Conservation (phyloP, 768 basidiomycete species). For the Tephrocybe rancida region DNA sequence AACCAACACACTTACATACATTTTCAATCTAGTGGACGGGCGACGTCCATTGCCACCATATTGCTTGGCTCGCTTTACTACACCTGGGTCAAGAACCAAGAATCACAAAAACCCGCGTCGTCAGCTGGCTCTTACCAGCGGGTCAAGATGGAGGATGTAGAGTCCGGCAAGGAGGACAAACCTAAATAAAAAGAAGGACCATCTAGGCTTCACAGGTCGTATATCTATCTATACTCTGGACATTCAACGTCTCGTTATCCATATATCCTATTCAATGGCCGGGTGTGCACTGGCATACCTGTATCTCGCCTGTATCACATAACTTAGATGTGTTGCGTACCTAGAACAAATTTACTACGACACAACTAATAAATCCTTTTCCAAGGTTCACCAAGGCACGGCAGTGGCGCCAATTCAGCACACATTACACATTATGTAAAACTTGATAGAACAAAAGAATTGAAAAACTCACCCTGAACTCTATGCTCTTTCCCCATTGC, state of each 20-base stretch:
- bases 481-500: too few species aligned
- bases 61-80: slow-evolving; percentile 83
- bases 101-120: slow-evolving; percentile 44
- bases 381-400: not conserved
- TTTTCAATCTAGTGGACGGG: slow-evolving; percentile 68
- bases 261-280: slow-evolving; percentile 8
- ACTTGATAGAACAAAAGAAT: too few species aligned
- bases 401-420: too few species aligned
- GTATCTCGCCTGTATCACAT: not conserved
- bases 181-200: slow-evolving; percentile 17
- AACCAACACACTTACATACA: not conserved
- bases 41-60: slow-evolving; percentile 78
- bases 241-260: not conserved
- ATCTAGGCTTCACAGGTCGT: not conserved
- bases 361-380: not conserved
- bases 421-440: slow-evolving; percentile 3
- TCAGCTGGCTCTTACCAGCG: slow-evolving; percentile 53
- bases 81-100: slow-evolving; percentile 85
- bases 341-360: slow-evolving; percentile 3
- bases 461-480: too few species aligned
- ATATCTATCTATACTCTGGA: slow-evolving; percentile 13
- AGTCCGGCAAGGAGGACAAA: slow-evolving; percentile 43
- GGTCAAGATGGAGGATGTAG: slow-evolving; percentile 65
- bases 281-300: too few species aligned
- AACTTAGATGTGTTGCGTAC: not conserved